Evolutionary conservation across 768 basidiomycete species (phyloP), one percentile per base, ranked within the genome.

Genomic region (Rhizopogon vulgaris): DNA sequence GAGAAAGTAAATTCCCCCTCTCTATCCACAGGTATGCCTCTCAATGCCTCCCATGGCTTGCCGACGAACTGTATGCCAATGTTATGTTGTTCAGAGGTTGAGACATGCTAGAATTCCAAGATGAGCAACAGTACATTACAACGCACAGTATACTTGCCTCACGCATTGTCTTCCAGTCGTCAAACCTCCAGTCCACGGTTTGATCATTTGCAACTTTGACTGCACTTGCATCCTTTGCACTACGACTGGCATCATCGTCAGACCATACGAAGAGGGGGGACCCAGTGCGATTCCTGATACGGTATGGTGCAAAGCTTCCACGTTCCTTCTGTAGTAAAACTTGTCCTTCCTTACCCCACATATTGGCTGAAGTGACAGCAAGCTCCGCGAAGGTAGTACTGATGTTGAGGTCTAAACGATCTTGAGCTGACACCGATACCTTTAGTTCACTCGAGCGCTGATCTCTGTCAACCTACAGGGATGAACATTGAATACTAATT

Each of bases 181-280:
- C 94, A 61, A 98, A 97, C 51, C 96, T 78, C 96, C 96, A 98
- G 52, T 97, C 94, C 4, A 90, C 73, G 7, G 77, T 82, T 60
- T 90, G 78, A 36, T 87, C 86, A 57, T 92, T 79, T 17, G 80
- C 71, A 36, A 99, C 71, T 59, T 83, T 80, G 39, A 83, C 74
- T 28, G 77, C 72, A 28, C 74, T 73, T 3, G 72, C 64, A 52
- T 82, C 78, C 41, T 76, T 78, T 12, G 70, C 65, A 49, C 69
- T 71, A 24, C 66, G 57, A 58, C 60, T 78, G 34, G 78, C 78
- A 43, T 90, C 87, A 17, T 77, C 65, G 57, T 95, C 93, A 2
- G 92, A 83, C 91, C 92, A 94, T 9, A 99, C 70, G 30, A 84
- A 78, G 38, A 99, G 71, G 1, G 87, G 71, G n/a, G 84, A 81